A percentile compares a stretch with the other conserved stretches of the same genome.
phyloP scores from a whole-genome alignment of 495 filamentous ascomycete species.

The Talaromyces proteolyticus region DNA sequence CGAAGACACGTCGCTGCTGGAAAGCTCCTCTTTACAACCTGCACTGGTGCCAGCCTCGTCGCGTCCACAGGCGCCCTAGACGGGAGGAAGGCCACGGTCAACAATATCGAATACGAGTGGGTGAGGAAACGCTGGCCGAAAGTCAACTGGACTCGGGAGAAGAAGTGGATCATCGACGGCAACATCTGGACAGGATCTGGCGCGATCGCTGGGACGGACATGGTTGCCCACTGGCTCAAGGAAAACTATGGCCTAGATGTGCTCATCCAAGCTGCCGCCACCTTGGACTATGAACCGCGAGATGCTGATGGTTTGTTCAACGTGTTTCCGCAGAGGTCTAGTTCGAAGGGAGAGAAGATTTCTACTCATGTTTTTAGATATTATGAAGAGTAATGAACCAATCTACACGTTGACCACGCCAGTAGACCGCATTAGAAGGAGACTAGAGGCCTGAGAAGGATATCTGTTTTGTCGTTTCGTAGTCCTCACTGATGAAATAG shows the following conservation, averaged over 20 bases:
- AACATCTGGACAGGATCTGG: slow-evolving; percentile 30
- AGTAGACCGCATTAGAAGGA: no score
- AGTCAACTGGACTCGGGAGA: slow-evolving; percentile 25
- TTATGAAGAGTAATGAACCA: slow-evolving; percentile 3
- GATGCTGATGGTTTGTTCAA: slow-evolving; percentile 11
- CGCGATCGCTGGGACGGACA: slow-evolving; percentile 30
- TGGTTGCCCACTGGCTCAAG: slow-evolving; percentile 27
- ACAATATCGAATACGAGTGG: slow-evolving; percentile 16
- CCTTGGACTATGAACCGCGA: slow-evolving; percentile 14
- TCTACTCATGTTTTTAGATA: slow-evolving; percentile 16
- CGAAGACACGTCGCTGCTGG: slow-evolving; percentile 18
- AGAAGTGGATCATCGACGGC: slow-evolving; percentile 27
- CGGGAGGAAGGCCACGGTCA: slow-evolving; percentile 24
- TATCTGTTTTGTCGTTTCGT: no score
- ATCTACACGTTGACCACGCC: no score
- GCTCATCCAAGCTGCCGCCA: slow-evolving; percentile 7
- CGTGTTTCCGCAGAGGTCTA: slow-evolving; percentile 11
- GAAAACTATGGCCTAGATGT: slow-evolving; percentile 18
- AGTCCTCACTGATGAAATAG: no score
- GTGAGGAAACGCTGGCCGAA: slow-evolving; percentile 14
- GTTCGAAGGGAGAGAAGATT: slow-evolving; percentile 13
- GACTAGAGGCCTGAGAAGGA: no score
- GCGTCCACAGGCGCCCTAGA: slow-evolving; percentile 12
- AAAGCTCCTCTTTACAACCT: slow-evolving; percentile 16
- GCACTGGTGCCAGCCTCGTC: slow-evolving; percentile 21